phyloP scores from a whole-genome alignment of 1,284 basidiomycete species.

The Rhodotorula sp. region DNA sequence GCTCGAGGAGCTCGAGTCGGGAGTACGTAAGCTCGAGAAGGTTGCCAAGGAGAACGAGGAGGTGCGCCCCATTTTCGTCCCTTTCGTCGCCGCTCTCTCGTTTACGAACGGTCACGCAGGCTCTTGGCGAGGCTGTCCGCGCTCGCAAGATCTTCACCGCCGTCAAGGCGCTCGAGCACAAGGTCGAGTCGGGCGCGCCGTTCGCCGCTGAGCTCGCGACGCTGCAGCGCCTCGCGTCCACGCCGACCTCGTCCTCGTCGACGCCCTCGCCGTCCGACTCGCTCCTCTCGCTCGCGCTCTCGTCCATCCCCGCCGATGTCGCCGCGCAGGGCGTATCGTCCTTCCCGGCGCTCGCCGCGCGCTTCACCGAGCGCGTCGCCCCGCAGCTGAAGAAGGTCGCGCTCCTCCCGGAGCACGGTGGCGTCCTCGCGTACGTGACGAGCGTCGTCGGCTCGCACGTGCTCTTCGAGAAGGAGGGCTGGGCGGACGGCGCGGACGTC shows the following conservation, averaged over 20 bases:
- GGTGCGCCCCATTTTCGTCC: conserved; percentile 77
- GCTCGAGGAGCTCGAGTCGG: conserved; percentile 86
- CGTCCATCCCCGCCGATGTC: conserved; percentile 59
- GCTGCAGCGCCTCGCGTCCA: conserved; percentile 28
- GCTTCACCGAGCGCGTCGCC: conserved; percentile 83
- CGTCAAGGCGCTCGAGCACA: conserved; percentile 63
- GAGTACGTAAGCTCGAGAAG: conserved; percentile 86
- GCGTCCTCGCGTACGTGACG: conserved; percentile 82
- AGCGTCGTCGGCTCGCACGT: conserved; percentile 74
- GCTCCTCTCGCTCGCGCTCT: conserved; percentile 68
- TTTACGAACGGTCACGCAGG: conserved; percentile 53
- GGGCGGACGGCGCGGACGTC: conserved; percentile 76
- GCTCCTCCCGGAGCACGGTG: conserved; percentile 84
- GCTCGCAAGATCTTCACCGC: conserved; percentile 71
- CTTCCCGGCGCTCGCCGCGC: conserved; percentile 80
- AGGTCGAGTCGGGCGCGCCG: conserved; percentile 35
- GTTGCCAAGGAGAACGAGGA: conserved; percentile 79
- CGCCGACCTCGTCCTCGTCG: background rate
- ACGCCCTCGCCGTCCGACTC: conserved; percentile 33
- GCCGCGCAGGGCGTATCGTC: conserved; percentile 87
- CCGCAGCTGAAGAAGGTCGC: conserved; percentile 85
- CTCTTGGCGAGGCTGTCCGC: conserved; percentile 87
- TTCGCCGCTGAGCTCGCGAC: conserved; percentile 39
- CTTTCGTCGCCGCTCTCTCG: conserved; percentile 71
- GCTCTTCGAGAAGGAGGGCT: conserved; percentile 72